Base-by-base conservation (phyloP, 495 filamentous ascomycete genomes). In the Staphylotrichum tortipilum region DNA sequence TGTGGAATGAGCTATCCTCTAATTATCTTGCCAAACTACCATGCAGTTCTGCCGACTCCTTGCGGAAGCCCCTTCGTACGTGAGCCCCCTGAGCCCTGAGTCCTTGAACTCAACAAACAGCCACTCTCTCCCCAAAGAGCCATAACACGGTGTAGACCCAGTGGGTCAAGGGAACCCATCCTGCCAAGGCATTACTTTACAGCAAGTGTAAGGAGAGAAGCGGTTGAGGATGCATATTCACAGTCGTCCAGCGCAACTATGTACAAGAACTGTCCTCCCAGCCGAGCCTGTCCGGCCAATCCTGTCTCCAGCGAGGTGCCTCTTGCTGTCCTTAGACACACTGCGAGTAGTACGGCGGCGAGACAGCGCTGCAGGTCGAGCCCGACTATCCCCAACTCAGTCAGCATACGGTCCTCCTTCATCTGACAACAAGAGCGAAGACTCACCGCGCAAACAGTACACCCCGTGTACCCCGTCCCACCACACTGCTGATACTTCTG, bases 401-500 rank as follows among this genome's bases (percentile, higher is more conserved):
- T 56, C 40, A 59, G 44, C 52, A 36, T n/a, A n/a, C 14, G 3
- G 5, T 23, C 12, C 30, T 9, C 26, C 14, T 22, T 10, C 14
- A 4, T 18, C 30, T n/a, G 14, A 23, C 1, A 21, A n/a, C 1
- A 35, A n/a, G n/a, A n/a, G n/a, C n/a, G n/a, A n/a, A n/a, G n/a
- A 65, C 65, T 67, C 54, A 71, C 68, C 28, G 42, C 62, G 50
- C 70, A 75, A 18, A 36, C 54, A 0, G 65, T 72, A 57, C 71
- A 75, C 3, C 71, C 71, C 0, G 64, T 64, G 42, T 61, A 75
- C 3, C 68, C 72, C 7, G 26, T 62, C 0, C 74, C 74, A 14
- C 72, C 74, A 40, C 74, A 76, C 54, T 76, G 74, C 21, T 53
- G 60, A 34, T 71, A 76, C 41, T 61, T 60, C 4, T 52, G 37